phyloP scores from a whole-genome alignment of 202 grass and related monocot species.

The Bolboschoenoplectus hybrid region DNA sequence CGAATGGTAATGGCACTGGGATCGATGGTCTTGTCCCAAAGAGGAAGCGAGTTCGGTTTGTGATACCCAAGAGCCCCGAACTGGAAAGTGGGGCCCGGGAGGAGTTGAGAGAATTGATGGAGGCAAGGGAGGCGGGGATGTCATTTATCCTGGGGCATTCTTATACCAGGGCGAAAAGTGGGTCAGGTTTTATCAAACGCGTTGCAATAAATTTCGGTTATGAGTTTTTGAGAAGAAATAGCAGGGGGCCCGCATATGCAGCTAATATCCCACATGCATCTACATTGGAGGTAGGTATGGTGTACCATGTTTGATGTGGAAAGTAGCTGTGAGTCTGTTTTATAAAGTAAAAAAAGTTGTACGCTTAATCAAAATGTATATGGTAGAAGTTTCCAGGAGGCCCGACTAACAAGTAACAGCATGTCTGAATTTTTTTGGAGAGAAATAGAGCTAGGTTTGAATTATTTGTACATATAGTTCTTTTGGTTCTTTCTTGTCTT shows the following conservation, averaged over 20 bases:
- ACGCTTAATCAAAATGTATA: slow-evolving; percentile 34
- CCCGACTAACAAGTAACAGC: slow-evolving; percentile 36
- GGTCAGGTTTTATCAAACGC: slow-evolving; percentile 66
- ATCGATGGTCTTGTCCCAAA: slow-evolving; percentile 16
- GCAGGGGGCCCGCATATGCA: slow-evolving; percentile 56
- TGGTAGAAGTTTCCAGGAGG: slow-evolving; percentile 28
- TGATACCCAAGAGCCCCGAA: slow-evolving; percentile 56
- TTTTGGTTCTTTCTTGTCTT: slow-evolving; percentile 1
- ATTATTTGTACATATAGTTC: slow-evolving; percentile 42
- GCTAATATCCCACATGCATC: slow-evolving; percentile 75
- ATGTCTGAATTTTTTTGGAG: slow-evolving; percentile 29
- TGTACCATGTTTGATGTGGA: slow-evolving; percentile 71
- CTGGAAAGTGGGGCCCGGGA: slow-evolving; percentile 46
- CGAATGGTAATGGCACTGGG: slow-evolving; percentile 25
- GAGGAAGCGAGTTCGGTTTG: slow-evolving; percentile 66
- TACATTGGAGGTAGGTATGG: slow-evolving; percentile 89
- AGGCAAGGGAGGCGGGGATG: slow-evolving; percentile 89
- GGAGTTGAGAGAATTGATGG: slow-evolving; percentile 75
- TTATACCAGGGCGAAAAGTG: slow-evolving; percentile 65
- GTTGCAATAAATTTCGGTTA: slow-evolving; percentile 66
- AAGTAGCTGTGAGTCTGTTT: background rate
- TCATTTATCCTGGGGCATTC: slow-evolving; percentile 79
- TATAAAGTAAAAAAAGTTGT: slow-evolving; percentile 39
- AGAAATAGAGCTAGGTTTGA: slow-evolving; percentile 36
- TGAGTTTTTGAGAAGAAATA: slow-evolving; percentile 83